Evolutionary conservation across 805 yeast species (phyloP).

Genomic region (Candida awuae): DNA sequence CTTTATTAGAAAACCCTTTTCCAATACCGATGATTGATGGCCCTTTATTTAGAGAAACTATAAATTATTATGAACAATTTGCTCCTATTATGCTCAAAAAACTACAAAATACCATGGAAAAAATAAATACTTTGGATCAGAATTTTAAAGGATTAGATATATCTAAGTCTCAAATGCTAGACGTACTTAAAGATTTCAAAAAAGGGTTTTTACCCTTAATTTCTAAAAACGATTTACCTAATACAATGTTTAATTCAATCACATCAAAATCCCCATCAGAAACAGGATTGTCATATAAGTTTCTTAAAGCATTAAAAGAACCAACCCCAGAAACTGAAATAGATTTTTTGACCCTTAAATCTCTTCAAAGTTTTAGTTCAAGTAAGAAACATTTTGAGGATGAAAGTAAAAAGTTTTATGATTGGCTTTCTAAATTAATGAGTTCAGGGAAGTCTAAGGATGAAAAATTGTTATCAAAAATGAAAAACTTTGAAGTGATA

Average conservation of each 20-base stretch:
- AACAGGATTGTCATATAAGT: neutral
- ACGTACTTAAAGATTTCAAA: conserved; percentile 8
- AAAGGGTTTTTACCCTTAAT: conserved; percentile 7
- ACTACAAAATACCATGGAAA: conserved; percentile 14
- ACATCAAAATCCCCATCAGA: neutral
- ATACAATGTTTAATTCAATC: neutral
- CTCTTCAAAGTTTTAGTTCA: conserved; percentile 6
- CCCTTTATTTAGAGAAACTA: conserved; percentile 26
- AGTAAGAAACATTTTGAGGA: conserved; percentile 28
- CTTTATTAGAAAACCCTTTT: conserved; percentile 16
- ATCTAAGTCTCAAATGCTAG: conserved; percentile 5
- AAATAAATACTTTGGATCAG: conserved; percentile 15
- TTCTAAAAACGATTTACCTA: conserved; percentile 3
- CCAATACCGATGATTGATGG: conserved; percentile 32
- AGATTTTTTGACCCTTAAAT: conserved; percentile 1
- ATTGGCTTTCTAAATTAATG: conserved; percentile 29
- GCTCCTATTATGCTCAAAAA: conserved; percentile 18
- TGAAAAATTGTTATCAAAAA: conserved; percentile 26
- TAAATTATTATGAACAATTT: conserved; percentile 22
- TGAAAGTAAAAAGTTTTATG: conserved; percentile 30
- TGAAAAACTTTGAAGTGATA: conserved; percentile 25
- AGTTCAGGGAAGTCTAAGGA: conserved; percentile 29
- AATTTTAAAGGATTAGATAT: conserved; percentile 15
- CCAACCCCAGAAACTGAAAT: conserved; percentile 4
- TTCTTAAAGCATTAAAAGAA: conserved; percentile 7